Percentiles rank a stretch among this genome's conserved stretches.
Evolutionary conservation across 2,329 filamentous ascomycete genomes (phyloP).

Genomic region (Lachnellula subtilissima): DNA sequence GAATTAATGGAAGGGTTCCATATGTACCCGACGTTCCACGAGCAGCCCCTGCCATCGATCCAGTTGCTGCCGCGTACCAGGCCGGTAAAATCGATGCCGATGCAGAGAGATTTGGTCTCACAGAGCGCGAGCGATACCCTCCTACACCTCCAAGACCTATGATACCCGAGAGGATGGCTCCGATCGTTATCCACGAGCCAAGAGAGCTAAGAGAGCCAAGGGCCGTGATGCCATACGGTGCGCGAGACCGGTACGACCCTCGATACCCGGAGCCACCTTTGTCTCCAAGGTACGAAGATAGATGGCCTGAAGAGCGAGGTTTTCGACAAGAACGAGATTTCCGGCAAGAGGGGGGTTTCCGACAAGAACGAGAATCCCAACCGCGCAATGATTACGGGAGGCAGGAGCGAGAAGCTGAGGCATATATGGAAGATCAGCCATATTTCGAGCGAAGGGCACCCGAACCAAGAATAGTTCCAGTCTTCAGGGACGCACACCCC

Average conservation of each 20-base stretch:
- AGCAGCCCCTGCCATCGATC: constrained; percentile 9
- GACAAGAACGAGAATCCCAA: constrained; percentile 3
- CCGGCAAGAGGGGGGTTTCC: constrained; percentile 6
- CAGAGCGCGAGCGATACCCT: constrained; percentile 9
- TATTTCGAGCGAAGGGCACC: constrained; percentile 6
- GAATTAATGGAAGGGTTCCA: not conserved
- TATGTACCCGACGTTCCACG: constrained; percentile 22
- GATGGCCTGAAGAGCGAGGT: constrained; percentile 11
- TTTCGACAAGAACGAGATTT: constrained; percentile 1
- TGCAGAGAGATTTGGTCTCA: constrained; percentile 19
- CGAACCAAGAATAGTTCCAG: not conserved
- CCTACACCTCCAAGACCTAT: constrained; percentile 8
- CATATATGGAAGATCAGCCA: constrained; percentile 17
- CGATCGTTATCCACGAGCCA: not conserved
- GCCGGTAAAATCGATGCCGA: constrained; percentile 24
- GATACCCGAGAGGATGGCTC: constrained; percentile 1
- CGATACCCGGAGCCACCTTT: constrained; percentile 8
- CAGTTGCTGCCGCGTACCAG: constrained; percentile 23
- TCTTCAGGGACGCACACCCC: constrained; percentile 8
- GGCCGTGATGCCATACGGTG: constrained; percentile 6
- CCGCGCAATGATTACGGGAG: not conserved
- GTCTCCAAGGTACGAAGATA: constrained; percentile 10
- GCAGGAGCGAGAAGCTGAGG: constrained; percentile 16
- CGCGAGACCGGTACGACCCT: constrained; percentile 8
- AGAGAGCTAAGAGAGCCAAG: not conserved